Evolutionary conservation across 1,284 basidiomycete species (phyloP).

Genomic region (Cryptococcus sp.): DNA sequence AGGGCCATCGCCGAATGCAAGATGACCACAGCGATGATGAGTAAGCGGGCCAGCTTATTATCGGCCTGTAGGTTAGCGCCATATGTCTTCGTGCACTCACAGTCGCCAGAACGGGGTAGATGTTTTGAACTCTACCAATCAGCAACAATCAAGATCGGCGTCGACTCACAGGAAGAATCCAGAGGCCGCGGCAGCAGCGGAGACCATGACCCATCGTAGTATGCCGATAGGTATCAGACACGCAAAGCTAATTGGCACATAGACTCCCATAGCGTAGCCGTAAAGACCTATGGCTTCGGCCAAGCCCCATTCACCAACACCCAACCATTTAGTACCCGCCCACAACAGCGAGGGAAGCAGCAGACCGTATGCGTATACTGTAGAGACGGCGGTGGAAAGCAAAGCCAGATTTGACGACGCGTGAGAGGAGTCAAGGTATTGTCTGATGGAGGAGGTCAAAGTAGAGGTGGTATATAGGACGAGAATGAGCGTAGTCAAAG

Average conservation of each 20-base stretch:
- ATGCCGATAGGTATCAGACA: conserved; percentile 78
- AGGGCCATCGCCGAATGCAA: conserved; percentile 75
- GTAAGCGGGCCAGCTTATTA: conserved; percentile 69
- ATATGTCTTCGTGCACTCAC: conserved; percentile 57
- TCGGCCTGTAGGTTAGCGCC: not conserved
- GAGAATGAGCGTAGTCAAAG: conserved; percentile 87
- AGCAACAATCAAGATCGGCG: conserved; percentile 13
- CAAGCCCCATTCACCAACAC: conserved; percentile 80
- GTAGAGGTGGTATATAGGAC: conserved; percentile 87
- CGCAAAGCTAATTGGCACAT: conserved; percentile 66
- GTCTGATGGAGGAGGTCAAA: conserved; percentile 76
- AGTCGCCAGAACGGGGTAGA: conserved; percentile 83
- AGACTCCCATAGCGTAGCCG: conserved; percentile 56
- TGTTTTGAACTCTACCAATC: conserved; percentile 62
- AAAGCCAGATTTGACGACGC: conserved; percentile 67
- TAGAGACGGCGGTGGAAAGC: conserved; percentile 73
- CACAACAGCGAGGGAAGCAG: conserved; percentile 70
- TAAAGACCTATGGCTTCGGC: conserved; percentile 64
- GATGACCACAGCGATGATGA: conserved; percentile 70
- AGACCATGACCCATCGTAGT: conserved; percentile 75
- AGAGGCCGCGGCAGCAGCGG: conserved; percentile 69
- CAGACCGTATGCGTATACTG: conserved; percentile 84
- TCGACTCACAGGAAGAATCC: conserved; percentile 71
- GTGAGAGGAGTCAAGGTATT: conserved; percentile 65
- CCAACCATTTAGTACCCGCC: conserved; percentile 73